Conservation (phyloP, 164 flowering plant species). For the Malania oleifera region DNA sequence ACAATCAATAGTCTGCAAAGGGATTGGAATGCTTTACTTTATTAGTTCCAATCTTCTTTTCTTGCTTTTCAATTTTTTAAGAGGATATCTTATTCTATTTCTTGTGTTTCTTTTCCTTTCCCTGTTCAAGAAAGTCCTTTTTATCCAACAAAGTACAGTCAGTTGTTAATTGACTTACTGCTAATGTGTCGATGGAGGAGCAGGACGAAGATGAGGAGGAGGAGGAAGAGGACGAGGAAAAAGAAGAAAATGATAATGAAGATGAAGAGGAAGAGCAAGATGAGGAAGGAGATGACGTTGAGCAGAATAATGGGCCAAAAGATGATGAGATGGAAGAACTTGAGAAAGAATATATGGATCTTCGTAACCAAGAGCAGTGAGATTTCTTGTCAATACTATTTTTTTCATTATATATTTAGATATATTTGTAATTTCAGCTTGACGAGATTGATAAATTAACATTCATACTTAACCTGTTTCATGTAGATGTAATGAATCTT, state of each 20-base stretch:
- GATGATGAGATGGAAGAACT: conserved; percentile 74
- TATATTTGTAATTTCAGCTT: neutral
- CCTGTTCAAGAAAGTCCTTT: too few relatives aligned
- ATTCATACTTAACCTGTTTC: too few relatives aligned
- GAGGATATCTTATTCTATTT: too few relatives aligned
- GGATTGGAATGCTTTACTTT: too few relatives aligned
- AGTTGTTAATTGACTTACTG: too few relatives aligned
- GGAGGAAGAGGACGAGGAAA: conserved; percentile 14
- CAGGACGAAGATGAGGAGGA: conserved; percentile 15
- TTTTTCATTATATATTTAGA: neutral
- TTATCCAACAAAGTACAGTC: too few relatives aligned
- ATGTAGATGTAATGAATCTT: too few relatives aligned
- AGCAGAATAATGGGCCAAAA: conserved; percentile 12
- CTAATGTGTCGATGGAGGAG: too few relatives aligned
- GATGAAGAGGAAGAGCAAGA: conserved; percentile 18
- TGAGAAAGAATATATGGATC: conserved; percentile 59
- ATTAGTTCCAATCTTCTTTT: too few relatives aligned
- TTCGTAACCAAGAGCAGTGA: conserved; percentile 63
- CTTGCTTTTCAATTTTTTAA: too few relatives aligned
- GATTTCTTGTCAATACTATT: conserved; percentile 12
- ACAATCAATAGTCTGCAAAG: neutral
- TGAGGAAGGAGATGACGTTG: conserved; percentile 18
- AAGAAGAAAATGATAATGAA: conserved; percentile 2
- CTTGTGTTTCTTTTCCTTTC: too few relatives aligned
- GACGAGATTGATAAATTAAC: too few relatives aligned